Conservation (phyloP, 345 rosid genomes). For the Kandelia obovata region DNA sequence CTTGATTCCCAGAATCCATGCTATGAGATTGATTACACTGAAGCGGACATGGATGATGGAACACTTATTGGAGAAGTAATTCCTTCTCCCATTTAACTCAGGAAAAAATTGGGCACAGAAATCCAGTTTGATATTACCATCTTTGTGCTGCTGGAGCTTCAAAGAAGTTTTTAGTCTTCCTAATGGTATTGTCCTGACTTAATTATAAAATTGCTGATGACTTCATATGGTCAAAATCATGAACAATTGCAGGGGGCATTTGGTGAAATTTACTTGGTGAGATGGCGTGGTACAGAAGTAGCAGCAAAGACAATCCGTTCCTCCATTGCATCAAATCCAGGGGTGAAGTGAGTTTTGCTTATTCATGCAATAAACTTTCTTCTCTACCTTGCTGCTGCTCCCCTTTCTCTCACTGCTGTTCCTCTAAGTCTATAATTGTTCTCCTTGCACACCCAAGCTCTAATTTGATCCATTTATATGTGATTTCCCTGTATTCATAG, state of each 20-base stretch:
- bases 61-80: constrained; percentile 56
- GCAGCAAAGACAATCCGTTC: constrained; percentile 69
- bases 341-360: constrained; percentile 46
- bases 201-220: not conserved
- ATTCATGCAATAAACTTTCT: not conserved
- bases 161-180: not conserved
- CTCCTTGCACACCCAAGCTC: not conserved
- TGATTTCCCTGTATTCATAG: not conserved
- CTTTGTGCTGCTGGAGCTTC: constrained; percentile 5
- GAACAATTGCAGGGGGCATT: constrained; percentile 43
- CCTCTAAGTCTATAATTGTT: too few species aligned
- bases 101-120: constrained; percentile 6
- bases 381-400: too few species aligned
- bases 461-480: not conserved
- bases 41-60: constrained; percentile 47
- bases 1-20: constrained; percentile 45
- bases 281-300: constrained; percentile 65
- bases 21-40: constrained; percentile 37
- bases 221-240: constrained; percentile 9
- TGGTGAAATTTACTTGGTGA: constrained; percentile 60
- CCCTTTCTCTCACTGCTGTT: too few species aligned
- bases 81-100: constrained; percentile 14
- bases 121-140: not conserved
- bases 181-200: not conserved
- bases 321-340: constrained; percentile 57